Conservation (phyloP, 257 asterid species). For the Solanum commersonii region DNA sequence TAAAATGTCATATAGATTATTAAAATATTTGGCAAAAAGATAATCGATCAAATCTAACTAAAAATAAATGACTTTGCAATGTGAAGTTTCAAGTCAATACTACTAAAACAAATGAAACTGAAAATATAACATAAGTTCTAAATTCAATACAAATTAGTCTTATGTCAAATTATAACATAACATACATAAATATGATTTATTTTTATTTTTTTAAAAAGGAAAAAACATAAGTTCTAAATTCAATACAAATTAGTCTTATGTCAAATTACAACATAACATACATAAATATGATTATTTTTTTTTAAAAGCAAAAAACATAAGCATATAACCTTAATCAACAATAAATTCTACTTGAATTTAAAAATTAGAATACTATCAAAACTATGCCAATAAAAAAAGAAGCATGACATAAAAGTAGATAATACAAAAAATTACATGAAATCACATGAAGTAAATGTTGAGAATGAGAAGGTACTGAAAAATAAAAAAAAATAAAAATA, state of each 20-base stretch:
- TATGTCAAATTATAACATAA: background rate
- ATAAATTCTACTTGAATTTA: background rate
- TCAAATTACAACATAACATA: background rate
- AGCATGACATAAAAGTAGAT: no score
- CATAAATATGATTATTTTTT: background rate
- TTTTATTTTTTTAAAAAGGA: no score
- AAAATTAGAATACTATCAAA: no score
- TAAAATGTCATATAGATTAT: no score
- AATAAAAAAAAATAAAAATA: no score
- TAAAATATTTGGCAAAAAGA: no score
- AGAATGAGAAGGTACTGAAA: no score
- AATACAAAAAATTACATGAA: background rate
- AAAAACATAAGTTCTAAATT: background rate
- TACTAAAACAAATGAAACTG: background rate
- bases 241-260: no score
- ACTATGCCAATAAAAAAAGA: no score
- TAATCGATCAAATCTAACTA: background rate
- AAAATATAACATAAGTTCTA: background rate
- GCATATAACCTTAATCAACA: background rate
- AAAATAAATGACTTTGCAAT: background rate
- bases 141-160: no score
- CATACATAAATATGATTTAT: background rate
- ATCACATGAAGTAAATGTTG: background rate
- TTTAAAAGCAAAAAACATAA: no score
- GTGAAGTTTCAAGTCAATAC: background rate